Evolutionary conservation across 129 eudicot species (phyloP).

Genomic region (Pseudognaphalium luteoalbum): DNA sequence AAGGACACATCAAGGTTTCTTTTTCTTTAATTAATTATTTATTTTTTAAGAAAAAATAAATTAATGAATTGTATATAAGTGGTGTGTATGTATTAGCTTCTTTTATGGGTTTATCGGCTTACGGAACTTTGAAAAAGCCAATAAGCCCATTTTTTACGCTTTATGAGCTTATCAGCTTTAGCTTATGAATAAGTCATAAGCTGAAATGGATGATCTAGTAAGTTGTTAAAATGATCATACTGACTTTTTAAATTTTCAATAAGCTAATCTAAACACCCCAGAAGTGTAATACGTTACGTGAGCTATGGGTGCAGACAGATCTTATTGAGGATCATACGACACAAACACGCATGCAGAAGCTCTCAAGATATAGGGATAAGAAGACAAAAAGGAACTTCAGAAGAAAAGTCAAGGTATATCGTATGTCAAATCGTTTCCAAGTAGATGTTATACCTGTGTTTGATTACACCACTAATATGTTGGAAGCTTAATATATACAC

Average conservation of each 20-base stretch:
- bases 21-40: constrained; percentile 8
- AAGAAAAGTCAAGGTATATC: constrained; percentile 68
- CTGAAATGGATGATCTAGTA: not conserved
- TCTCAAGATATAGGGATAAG: constrained; percentile 83
- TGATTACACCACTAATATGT: not conserved
- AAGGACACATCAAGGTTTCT: constrained; percentile 79
- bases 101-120: no score
- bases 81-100: no score
- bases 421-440: not conserved
- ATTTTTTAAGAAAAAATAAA: no score
- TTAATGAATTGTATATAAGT: not conserved
- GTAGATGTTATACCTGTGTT: not conserved
- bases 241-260: no score
- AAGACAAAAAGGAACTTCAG: constrained; percentile 76
- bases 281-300: not conserved
- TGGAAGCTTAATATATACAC: not conserved
- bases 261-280: not conserved
- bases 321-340: constrained; percentile 29
- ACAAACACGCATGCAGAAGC: constrained; percentile 74
- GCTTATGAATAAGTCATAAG: no score
- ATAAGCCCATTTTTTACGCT: no score
- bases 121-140: no score
- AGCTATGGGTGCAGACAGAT: constrained; percentile 50
- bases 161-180: no score
- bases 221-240: not conserved